Percentiles rank a stretch among this genome's conserved stretches.
phyloP scores from a whole-genome alignment of 2,329 filamentous ascomycete genomes.

The Colletotrichum somersetense region DNA sequence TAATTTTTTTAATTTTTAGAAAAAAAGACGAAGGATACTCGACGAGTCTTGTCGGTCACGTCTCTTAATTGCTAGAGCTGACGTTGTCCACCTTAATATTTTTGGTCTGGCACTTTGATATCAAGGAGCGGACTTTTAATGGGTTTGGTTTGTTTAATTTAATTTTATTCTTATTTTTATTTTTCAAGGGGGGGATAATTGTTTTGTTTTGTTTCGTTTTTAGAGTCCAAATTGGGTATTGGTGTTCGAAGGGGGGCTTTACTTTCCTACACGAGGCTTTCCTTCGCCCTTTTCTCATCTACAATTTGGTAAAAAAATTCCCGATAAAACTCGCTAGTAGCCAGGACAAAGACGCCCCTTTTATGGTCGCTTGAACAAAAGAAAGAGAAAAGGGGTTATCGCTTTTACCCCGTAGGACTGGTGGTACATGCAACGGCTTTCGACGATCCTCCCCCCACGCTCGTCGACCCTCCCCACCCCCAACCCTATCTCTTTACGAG shows the following conservation, averaged over 20 bases:
- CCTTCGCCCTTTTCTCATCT: neutral
- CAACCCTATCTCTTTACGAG: neutral
- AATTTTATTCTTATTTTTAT: no score
- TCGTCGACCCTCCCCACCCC: no score
- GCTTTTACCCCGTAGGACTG: slow-evolving; percentile 1
- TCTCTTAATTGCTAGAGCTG: neutral
- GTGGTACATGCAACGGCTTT: neutral
- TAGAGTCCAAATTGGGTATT: neutral
- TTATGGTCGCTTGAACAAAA: neutral
- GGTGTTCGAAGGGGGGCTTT: neutral
- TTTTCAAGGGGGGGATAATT: no score
- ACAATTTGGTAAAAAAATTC: neutral
- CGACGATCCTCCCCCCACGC: neutral
- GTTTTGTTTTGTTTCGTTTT: no score
- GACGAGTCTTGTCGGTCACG: neutral
- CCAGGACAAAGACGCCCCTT: neutral
- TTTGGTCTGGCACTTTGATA: neutral
- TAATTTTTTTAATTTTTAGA: no score
- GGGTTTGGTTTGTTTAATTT: no score
- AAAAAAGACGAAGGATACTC: neutral
- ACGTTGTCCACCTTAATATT: neutral
- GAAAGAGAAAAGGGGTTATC: neutral
- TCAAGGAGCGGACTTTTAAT: neutral
- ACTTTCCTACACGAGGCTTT: neutral
- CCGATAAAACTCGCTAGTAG: neutral